Percentiles rank a stretch among this genome's conserved stretches.
These are phyloP conservation scores for Grigorovia transvaalensis DNA, from an alignment of 805 yeast species.

Conservation along the genomic window DNA sequence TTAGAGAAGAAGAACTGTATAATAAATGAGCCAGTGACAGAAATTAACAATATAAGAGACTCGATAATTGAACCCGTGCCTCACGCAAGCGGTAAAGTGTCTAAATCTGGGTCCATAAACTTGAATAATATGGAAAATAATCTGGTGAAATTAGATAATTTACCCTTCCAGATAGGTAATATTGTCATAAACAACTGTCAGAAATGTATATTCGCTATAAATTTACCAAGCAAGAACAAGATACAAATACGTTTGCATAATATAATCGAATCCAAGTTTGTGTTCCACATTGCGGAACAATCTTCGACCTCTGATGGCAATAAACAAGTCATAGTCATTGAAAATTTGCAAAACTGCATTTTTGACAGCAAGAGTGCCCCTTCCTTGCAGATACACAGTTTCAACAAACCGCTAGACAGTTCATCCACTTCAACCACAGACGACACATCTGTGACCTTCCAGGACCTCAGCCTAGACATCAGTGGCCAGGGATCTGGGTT, in stretches of 20 bases:
- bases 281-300: constrained; percentile 4
- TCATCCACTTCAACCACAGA: background rate
- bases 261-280: constrained; percentile 15
- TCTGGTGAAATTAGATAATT: constrained; percentile 6
- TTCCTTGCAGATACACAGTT: background rate
- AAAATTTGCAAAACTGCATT: constrained; percentile 14
- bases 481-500: background rate
- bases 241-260: constrained; percentile 21
- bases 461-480: background rate
- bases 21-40: background rate
- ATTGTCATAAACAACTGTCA: constrained; percentile 14
- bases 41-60: background rate
- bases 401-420: background rate
- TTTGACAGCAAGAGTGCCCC: constrained; percentile 9
- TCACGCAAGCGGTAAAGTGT: background rate
- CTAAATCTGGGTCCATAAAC: background rate
- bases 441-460: background rate
- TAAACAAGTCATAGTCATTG: constrained; percentile 19
- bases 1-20: background rate
- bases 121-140: background rate
- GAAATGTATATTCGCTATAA: constrained; percentile 7
- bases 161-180: constrained; percentile 19
- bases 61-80: background rate
- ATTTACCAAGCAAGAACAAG: constrained; percentile 8
- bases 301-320: background rate